Base-by-base conservation (phyloP, 78 protist genomes). In the Dictyostelium firmibasis region DNA sequence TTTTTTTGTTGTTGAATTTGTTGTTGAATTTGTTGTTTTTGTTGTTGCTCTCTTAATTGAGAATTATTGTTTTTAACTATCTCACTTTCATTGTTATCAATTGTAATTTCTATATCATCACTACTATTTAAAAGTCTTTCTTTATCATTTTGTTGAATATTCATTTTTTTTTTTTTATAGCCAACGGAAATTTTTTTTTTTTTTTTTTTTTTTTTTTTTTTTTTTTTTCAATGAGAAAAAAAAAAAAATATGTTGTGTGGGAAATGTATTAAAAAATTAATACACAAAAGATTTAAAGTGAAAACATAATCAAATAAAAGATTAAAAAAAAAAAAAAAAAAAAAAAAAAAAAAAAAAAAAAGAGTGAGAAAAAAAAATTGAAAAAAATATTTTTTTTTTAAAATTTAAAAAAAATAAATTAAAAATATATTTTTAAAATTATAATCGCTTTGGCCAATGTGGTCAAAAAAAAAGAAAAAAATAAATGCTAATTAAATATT, bases 1-100 rank as follows among this genome's bases (percentile, higher is more conserved):
- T 67, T n/a, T 67, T 67, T 67, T 67, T 67, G 76, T 67, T 67
- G 76, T n/a, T n/a, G n/a, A n/a, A n/a, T n/a, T n/a, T n/a, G n/a
- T n/a, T n/a, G n/a, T n/a, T n/a, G n/a, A n/a, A n/a, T 67, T n/a
- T 67, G 76, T 23, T 60, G 70, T 2, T 14, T 4, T 7, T 67
- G 76, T n/a, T 27, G 76, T 64, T 64, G 74, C 9, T 27, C 31
- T 29, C 4, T 67, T 25, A 67, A 29, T 67, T 67, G 35, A n/a
- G 16, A 13, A 14, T 36, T 75, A 18, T 36, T 3, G 4, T 43
- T 75, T 7, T 18, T 35, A 36, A 36, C 9, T 16, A 38, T 36
- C 14, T 27, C 25, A 75, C 36, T n/a, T 3, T 75, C 81, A 36
- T 75, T 35, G 44, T 1, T 70, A 35, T 36, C 50, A 6, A 9